These are phyloP conservation scores for Wallacemonas sp. DNA, from an alignment of 208 protist genomes.

Conservation along the genomic window DNA sequence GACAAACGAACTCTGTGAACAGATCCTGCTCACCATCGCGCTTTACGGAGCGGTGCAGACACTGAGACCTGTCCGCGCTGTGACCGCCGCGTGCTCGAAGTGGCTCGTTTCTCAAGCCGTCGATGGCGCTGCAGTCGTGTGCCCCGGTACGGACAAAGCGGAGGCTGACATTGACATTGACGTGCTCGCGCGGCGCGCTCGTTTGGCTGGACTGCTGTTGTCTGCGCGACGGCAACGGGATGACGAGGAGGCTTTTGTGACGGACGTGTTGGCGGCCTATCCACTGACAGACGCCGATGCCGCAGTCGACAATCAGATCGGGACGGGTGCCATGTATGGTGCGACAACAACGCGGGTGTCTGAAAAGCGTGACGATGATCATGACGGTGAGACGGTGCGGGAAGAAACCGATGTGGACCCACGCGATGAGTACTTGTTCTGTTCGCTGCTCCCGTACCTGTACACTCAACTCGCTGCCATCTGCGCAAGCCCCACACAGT, in stretches of 20 bases:
- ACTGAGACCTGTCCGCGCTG: not conserved
- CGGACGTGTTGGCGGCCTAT: not conserved
- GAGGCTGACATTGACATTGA: not conserved
- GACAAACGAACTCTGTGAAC: not conserved
- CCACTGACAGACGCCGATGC: not conserved
- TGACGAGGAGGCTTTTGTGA: not conserved
- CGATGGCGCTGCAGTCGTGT: no score
- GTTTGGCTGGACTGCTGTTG: not conserved
- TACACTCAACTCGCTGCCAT: not conserved
- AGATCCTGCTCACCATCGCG: not conserved
- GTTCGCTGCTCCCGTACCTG: not conserved
- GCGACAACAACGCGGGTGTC: no score
- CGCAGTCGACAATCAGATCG: not conserved
- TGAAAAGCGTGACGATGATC: no score
- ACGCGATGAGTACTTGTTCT: constrained; percentile 1
- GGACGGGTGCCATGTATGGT: not conserved
- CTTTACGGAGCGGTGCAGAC: not conserved
- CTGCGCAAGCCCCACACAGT: not conserved
- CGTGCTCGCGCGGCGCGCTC: not conserved
- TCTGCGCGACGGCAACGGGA: not conserved
- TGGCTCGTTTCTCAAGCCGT: not conserved
- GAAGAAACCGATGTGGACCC: not conserved
- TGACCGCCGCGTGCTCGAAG: not conserved
- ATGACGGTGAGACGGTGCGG: no score
- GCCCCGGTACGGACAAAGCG: not conserved